Conservation (phyloP, 352 stramenopile genomes). For the Pythium pyrilobum region DNA sequence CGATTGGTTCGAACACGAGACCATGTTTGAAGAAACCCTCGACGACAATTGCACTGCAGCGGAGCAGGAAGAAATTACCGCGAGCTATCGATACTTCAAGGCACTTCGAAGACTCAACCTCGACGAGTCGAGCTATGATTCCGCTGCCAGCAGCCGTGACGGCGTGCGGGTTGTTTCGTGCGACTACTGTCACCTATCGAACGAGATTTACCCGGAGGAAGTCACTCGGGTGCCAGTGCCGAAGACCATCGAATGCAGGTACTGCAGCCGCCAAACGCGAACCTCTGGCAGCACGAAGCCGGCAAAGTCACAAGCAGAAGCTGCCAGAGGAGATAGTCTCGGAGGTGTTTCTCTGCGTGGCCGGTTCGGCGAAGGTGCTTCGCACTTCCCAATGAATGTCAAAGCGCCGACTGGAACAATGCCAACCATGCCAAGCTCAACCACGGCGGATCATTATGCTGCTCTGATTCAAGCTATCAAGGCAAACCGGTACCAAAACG, state of each 20-base stretch:
- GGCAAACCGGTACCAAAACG: too few relatives aligned
- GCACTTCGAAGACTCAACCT: conserved; percentile 42
- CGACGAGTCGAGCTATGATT: conserved; percentile 7
- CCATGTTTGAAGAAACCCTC: conserved; percentile 87
- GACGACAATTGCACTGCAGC: conserved; percentile 65
- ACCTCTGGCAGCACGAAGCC: conserved; percentile 30
- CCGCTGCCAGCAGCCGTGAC: conserved; percentile 33
- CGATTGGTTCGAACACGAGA: conserved; percentile 87
- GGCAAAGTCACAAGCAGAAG: conserved; percentile 9
- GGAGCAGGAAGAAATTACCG: conserved; percentile 73
- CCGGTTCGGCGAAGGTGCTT: too few relatives aligned
- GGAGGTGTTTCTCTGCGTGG: too few relatives aligned
- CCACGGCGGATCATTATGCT: too few relatives aligned
- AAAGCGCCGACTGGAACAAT: too few relatives aligned
- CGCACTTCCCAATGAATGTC: too few relatives aligned
- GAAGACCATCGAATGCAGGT: conserved; percentile 56
- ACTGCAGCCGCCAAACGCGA: conserved; percentile 41
- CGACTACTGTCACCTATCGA: conserved; percentile 40
- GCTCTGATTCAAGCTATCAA: too few relatives aligned
- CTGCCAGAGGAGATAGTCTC: background rate
- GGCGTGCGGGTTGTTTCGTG: conserved; percentile 49
- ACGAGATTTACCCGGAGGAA: conserved; percentile 57
- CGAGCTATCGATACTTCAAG: conserved; percentile 67
- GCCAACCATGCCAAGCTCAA: too few relatives aligned
- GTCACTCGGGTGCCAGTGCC: conserved; percentile 57